Base-by-base conservation (phyloP, 2,329 filamentous ascomycete species). In the Nannizziopsis arthrosporioides region DNA sequence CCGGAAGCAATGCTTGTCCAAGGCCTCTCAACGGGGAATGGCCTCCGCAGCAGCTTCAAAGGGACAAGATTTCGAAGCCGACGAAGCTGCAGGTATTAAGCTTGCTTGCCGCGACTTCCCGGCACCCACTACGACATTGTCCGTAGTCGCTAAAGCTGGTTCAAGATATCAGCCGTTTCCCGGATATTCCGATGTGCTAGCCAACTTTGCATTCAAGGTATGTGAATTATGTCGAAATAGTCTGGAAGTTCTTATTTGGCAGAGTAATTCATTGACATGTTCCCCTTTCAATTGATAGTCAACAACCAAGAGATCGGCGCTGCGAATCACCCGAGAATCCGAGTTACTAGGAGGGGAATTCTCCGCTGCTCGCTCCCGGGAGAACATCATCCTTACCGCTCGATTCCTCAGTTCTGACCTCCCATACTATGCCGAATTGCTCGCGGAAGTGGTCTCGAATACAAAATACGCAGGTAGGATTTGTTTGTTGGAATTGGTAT, bases 121-220 rank as follows among this genome's bases (percentile, higher is more conserved):
- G 55, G 86, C 87, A 55, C 85, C 88, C 57, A 94, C 90, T 53
- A 88, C 89, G 53, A 93, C 87, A 63, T 77, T 98, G 57, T 88
- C 89, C 49, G 71, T 98, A 56, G 86, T 98, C 65, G 81, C 89
- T 58, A 94, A 94, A 76, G 92, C 88, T 55, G 92, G 92, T 63
- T 93, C 90, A 55, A 78, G 92, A 69, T 96, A 90, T 71, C 82
- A 98, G 75, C 79, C 85, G 55, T 76, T 85, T 57, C 92, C 92
- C 54, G 92, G 92, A 56, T 77, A 95, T 68, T 84, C 90, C 55
- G 84, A 89, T 64, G 90, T 84, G 51, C 78, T 98, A 57, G 85
- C 92, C 74, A 85, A 87, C 68, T 98, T 93, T 74, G 90, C 93
- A 56, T 98, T 95, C 81, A 94, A 94, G 85, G 92, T 88, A 68